Conservation (phyloP, 2,329 filamentous ascomycete species). For the Aspergillus sp. region DNA sequence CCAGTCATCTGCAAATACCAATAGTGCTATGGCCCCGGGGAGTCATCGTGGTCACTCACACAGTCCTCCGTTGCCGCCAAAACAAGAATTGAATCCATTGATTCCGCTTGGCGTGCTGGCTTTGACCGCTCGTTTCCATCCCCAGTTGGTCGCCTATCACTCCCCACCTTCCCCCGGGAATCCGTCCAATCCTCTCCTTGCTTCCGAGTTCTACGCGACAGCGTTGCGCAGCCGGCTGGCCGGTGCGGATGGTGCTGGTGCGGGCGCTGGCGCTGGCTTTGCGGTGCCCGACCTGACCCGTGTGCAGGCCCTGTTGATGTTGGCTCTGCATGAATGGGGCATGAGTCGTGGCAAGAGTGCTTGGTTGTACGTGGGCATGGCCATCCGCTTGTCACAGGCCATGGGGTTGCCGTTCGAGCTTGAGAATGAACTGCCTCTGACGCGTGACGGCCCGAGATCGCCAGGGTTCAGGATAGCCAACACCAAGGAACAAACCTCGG, state of each 20-base stretch:
- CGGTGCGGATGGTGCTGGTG: slow-evolving; percentile 24
- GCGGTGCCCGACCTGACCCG: slow-evolving; percentile 41
- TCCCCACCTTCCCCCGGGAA: slow-evolving; percentile 37
- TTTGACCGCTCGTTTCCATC: slow-evolving; percentile 49
- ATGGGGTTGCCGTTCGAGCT: slow-evolving; percentile 40
- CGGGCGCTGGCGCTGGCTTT: slow-evolving; percentile 23
- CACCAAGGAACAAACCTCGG: slow-evolving; percentile 31
- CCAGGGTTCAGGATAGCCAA: slow-evolving; percentile 24
- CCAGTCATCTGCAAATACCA: slow-evolving; percentile 8
- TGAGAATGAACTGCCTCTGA: slow-evolving; percentile 38
- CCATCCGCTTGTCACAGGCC: slow-evolving; percentile 38
- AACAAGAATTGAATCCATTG: slow-evolving; percentile 36
- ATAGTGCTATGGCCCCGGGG: background rate
- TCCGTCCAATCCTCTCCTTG: slow-evolving; percentile 42
- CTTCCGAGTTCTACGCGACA: slow-evolving; percentile 48
- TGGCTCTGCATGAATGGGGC: slow-evolving; percentile 51
- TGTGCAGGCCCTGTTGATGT: slow-evolving; percentile 48
- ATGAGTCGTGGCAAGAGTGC: slow-evolving; percentile 47
- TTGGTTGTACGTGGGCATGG: slow-evolving; percentile 44
- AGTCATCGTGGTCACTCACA: slow-evolving; percentile 22
- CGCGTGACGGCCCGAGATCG: slow-evolving; percentile 36
- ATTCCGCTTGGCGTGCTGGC: slow-evolving; percentile 50
- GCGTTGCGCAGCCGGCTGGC: slow-evolving; percentile 43
- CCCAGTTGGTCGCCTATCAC: slow-evolving; percentile 41
- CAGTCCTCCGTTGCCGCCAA: slow-evolving; percentile 15